Evolutionary conservation across 2,329 filamentous ascomycete genomes (phyloP).

Genomic region (Penicillium sp.): DNA sequence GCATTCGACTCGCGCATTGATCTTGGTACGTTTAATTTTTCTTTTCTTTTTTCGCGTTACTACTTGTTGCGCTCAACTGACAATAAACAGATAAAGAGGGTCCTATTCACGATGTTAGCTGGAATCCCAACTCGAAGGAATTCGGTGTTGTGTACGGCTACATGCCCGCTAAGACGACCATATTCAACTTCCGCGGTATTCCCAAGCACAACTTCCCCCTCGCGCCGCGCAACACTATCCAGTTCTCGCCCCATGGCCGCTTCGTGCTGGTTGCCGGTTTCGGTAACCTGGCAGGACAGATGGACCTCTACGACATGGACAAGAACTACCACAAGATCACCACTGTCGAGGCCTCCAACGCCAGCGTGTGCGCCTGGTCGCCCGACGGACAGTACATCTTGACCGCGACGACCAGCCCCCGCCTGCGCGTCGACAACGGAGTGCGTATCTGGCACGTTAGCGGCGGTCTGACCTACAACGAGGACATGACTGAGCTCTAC

Average conservation of each 20-base stretch:
- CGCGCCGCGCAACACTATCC: slow-evolving; percentile 87
- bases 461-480: slow-evolving; percentile 87
- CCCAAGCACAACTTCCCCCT: slow-evolving; percentile 82
- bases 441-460: slow-evolving; percentile 92
- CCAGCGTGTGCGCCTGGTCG: slow-evolving; percentile 95
- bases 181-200: slow-evolving; percentile 88
- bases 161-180: slow-evolving; percentile 98
- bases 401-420: slow-evolving; percentile 95
- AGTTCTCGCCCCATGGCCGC: slow-evolving; percentile 88
- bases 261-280: slow-evolving; percentile 95
- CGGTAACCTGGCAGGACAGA: slow-evolving; percentile 94
- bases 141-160: slow-evolving; percentile 97
- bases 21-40: slow-evolving; percentile 58
- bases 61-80: not conserved
- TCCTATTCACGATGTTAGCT: slow-evolving; percentile 96
- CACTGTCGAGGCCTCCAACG: slow-evolving; percentile 93
- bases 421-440: slow-evolving; percentile 93
- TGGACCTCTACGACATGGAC: slow-evolving; percentile 94
- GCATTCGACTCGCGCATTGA: slow-evolving; percentile 88
- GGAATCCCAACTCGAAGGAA: slow-evolving; percentile 96
- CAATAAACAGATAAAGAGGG: slow-evolving; percentile 76
- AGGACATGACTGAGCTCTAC: slow-evolving; percentile 93
- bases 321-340: slow-evolving; percentile 90
- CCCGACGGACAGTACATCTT: slow-evolving; percentile 93
- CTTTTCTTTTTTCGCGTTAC: not conserved